phyloP scores from a whole-genome alignment of 2,329 filamentous ascomycete genomes.

The Fusarium coicis region DNA sequence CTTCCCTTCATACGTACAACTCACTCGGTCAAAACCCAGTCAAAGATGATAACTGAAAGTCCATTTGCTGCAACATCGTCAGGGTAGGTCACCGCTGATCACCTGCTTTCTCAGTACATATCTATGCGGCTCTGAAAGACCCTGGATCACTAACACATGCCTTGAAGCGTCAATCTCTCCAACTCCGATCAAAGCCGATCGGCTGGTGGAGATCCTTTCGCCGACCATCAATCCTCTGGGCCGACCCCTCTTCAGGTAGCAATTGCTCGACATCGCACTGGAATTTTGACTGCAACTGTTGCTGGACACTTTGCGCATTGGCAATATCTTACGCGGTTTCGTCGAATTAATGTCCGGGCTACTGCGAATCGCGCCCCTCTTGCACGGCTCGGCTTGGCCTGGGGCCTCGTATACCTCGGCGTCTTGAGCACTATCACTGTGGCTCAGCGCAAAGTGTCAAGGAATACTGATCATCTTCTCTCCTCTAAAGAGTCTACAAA shows the following conservation, averaged over 20 bases:
- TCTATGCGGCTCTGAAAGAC: constrained; percentile 3
- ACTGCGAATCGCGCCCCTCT: constrained; percentile 32
- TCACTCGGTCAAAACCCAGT: not conserved
- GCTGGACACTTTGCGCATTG: constrained; percentile 42
- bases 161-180: constrained; percentile 33
- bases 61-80: constrained; percentile 12
- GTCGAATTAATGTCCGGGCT: constrained; percentile 33
- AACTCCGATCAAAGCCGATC: constrained; percentile 42
- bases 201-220: constrained; percentile 36
- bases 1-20: not conserved
- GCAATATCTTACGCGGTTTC: constrained; percentile 39
- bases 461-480: constrained; percentile 15
- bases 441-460: constrained; percentile 37
- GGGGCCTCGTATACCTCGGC: constrained; percentile 40
- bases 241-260: constrained; percentile 44
- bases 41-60: constrained; percentile 23
- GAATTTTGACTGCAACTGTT: constrained; percentile 39
- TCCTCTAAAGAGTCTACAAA: constrained; percentile 8
- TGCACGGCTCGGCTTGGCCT: constrained; percentile 38
- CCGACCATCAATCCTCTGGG: constrained; percentile 41
- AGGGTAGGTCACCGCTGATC: constrained; percentile 28
- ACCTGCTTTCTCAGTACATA: not conserved
- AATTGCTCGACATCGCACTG: constrained; percentile 38
- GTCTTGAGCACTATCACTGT: constrained; percentile 39
- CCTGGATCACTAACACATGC: constrained; percentile 32